Evolutionary conservation across 768 basidiomycete species (phyloP).

Genomic region (Suillus brevipes): DNA sequence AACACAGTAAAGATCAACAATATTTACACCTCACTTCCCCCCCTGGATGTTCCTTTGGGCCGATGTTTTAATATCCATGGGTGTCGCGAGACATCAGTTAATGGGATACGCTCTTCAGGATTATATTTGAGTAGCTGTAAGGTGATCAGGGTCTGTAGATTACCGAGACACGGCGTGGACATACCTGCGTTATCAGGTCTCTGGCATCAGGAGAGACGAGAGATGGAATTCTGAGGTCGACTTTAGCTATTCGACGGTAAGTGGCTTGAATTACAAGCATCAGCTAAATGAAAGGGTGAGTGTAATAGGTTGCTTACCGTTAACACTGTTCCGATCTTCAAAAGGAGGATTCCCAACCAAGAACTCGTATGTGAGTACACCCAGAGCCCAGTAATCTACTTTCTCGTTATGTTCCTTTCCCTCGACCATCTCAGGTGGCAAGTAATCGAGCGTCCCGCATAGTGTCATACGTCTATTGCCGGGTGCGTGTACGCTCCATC

Average conservation of each 20-base stretch:
- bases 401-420: conserved; percentile 84
- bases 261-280: conserved; percentile 56
- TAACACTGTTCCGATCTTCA: conserved; percentile 78
- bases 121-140: conserved; percentile 80
- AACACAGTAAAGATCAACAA: background rate
- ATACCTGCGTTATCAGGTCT: conserved; percentile 46
- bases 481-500: conserved; percentile 97
- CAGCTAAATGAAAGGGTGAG: conserved; percentile 3
- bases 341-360: conserved; percentile 83
- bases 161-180: conserved; percentile 9
- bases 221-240: conserved; percentile 63
- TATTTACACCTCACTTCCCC: conserved; percentile 24
- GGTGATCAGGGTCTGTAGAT: conserved; percentile 5
- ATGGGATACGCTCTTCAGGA: conserved; percentile 72
- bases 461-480: conserved; percentile 86
- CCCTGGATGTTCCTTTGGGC: conserved; percentile 43
- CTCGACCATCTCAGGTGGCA: conserved; percentile 99
- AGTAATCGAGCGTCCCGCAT: conserved; percentile 94
- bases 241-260: conserved; percentile 83
- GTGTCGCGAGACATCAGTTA: conserved; percentile 73
- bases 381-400: conserved; percentile 96
- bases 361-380: conserved; percentile 96
- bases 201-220: conserved; percentile 44
- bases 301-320: conserved; percentile 49
- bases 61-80: conserved; percentile 84